Percentiles rank a stretch among this genome's conserved stretches.
Evolutionary conservation across 1,284 basidiomycete genomes (phyloP).

Genomic region (Phaffia rhodozyma): DNA sequence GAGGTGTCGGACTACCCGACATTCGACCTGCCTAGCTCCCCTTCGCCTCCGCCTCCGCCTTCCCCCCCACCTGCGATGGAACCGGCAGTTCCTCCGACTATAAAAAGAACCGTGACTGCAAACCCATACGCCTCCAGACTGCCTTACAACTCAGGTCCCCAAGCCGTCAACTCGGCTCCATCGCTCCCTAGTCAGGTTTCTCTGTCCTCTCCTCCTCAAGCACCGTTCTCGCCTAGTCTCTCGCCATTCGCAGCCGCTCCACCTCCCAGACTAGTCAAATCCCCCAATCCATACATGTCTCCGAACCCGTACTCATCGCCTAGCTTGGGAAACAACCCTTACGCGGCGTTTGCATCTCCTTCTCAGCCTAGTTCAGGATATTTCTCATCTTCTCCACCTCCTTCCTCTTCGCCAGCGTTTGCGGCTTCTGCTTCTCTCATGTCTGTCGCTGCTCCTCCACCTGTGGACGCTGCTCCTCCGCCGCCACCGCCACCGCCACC

Average conservation of each 20-base stretch:
- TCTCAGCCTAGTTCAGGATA: neutral
- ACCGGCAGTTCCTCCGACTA: neutral
- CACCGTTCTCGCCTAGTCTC: no score
- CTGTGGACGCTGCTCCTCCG: slow-evolving; percentile 1
- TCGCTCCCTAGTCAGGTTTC: no score
- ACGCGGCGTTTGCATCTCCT: neutral
- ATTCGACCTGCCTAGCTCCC: no score
- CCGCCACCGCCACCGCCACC: slow-evolving; percentile 7
- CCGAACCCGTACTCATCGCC: slow-evolving; percentile 6
- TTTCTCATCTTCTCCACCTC: slow-evolving; percentile 1
- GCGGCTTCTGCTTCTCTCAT: neutral
- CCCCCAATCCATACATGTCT: neutral
- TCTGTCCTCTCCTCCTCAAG: no score
- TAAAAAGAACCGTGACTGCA: neutral
- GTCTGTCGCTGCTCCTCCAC: neutral
- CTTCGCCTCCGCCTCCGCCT: no score
- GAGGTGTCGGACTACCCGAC: no score
- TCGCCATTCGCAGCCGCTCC: neutral
- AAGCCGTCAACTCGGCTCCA: no score
- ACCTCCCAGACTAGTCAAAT: neutral
- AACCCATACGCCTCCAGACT: slow-evolving; percentile 9
- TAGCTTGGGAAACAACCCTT: slow-evolving; percentile 4
- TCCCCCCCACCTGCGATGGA: no score
- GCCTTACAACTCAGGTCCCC: no score
- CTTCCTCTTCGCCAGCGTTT: neutral